Percentiles rank a stretch among this genome's conserved stretches.
Conservation (phyloP, 345 rosid genomes). For the Salix suchowensis region DNA sequence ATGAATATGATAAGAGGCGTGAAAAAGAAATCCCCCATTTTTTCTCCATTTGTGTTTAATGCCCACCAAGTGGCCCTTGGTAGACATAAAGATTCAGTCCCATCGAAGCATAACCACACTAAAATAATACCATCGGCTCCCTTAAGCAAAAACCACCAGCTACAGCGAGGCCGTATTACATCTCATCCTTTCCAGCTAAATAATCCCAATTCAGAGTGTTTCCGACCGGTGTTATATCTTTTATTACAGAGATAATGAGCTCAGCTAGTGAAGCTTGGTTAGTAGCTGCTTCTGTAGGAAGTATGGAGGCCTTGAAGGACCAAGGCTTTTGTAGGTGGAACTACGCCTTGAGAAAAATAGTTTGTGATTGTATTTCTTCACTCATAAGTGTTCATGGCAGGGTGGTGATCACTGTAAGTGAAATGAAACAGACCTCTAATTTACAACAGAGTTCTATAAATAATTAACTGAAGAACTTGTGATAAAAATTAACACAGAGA, state of each 20-base stretch:
- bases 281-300: slow-evolving; percentile 31
- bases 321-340: slow-evolving; percentile 43
- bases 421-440: too few relatives aligned
- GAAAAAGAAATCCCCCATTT: neutral
- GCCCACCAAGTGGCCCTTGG: neutral
- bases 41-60: neutral
- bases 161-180: too few relatives aligned
- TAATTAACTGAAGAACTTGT: too few relatives aligned
- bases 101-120: neutral
- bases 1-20: neutral
- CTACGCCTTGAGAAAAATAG: neutral
- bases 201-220: neutral
- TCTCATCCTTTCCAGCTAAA: too few relatives aligned
- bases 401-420: too few relatives aligned
- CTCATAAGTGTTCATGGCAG: too few relatives aligned
- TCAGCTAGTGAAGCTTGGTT: slow-evolving; percentile 33
- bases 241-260: slow-evolving; percentile 11
- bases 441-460: too few relatives aligned
- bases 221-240: neutral
- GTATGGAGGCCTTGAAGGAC: slow-evolving; percentile 37
- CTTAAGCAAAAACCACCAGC: neutral
- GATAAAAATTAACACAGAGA: too few relatives aligned
- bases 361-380: too few relatives aligned
- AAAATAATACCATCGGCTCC: neutral
- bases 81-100: neutral